A percentile compares a stretch with the other conserved stretches of the same genome.
These are phyloP conservation scores for Astraeus odoratus DNA, from an alignment of 768 basidiomycete species.

Conservation along the genomic window DNA sequence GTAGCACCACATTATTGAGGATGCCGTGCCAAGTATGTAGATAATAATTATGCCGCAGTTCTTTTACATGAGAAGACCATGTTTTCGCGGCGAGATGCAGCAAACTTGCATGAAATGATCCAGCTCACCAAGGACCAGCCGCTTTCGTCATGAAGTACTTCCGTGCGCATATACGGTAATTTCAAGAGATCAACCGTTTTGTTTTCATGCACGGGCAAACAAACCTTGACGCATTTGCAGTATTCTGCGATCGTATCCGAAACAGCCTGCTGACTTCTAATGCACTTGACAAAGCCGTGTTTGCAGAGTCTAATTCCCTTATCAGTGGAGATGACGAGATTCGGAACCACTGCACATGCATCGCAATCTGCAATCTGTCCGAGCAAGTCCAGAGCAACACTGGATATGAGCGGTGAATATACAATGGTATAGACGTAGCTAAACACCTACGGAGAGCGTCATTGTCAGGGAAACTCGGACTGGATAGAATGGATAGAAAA, in stretches of 20 bases:
- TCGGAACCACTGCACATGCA: constrained; percentile 75
- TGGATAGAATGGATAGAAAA: constrained; percentile 60
- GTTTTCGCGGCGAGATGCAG: neutral
- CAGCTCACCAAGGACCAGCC: constrained; percentile 85
- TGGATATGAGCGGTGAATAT: constrained; percentile 72
- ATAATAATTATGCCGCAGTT: no score
- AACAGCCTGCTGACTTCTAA: constrained; percentile 59
- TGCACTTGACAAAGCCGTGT: constrained; percentile 70
- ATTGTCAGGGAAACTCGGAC: constrained; percentile 57
- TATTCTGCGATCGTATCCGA: constrained; percentile 84
- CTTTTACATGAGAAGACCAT: constrained; percentile 4
- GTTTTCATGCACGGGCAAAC: neutral
- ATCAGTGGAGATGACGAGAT: constrained; percentile 58
- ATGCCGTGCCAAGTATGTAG: constrained; percentile 77
- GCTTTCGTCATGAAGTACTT: constrained; percentile 56
- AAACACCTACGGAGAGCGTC: constrained; percentile 70
- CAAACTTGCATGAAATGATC: constrained; percentile 73
- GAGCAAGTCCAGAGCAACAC: constrained; percentile 74
- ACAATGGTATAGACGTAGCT: constrained; percentile 61
- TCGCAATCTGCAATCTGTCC: constrained; percentile 78
- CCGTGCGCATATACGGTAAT: constrained; percentile 21
- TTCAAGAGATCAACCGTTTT: neutral
- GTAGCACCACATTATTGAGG: constrained; percentile 75
- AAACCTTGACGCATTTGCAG: constrained; percentile 71
- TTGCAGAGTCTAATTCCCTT: constrained; percentile 53